These are phyloP conservation scores for Suhomyces kunorum DNA, from an alignment of 1,139 yeast genomes.

Conservation along the genomic window DNA sequence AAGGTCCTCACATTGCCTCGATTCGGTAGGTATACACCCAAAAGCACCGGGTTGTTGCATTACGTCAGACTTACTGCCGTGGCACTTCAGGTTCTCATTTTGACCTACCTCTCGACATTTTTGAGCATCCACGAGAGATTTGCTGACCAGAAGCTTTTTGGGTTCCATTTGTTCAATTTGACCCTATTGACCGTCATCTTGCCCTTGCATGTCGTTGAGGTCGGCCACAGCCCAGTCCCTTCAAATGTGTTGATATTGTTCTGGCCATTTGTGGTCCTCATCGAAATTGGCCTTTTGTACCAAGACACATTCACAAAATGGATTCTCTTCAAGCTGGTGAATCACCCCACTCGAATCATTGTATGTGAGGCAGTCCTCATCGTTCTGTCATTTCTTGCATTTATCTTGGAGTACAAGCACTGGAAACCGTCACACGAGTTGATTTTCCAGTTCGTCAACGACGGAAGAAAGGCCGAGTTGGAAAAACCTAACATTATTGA, in stretches of 20 bases:
- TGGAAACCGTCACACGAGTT: constrained; percentile 37
- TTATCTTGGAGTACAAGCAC: constrained; percentile 26
- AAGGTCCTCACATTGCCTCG: constrained; percentile 15
- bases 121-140: constrained; percentile 25
- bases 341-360: constrained; percentile 13
- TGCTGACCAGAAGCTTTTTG: constrained; percentile 25
- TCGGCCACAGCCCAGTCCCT: constrained; percentile 33
- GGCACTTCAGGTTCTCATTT: constrained; percentile 27
- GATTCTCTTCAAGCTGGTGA: constrained; percentile 24
- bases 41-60: constrained; percentile 34
- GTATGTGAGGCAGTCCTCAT: constrained; percentile 22
- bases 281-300: constrained; percentile 25
- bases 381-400: constrained; percentile 23
- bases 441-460: constrained; percentile 18
- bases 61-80: constrained; percentile 31
- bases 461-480: constrained; percentile 19
- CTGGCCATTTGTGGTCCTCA: constrained; percentile 40
- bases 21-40: constrained; percentile 26
- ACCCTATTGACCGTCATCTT: constrained; percentile 25
- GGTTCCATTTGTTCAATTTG: constrained; percentile 22
- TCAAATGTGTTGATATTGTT: constrained; percentile 37
- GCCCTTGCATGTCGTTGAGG: constrained; percentile 48
- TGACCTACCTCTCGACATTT: constrained; percentile 21
- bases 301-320: constrained; percentile 34
- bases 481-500: constrained; percentile 52